Percentiles rank a stretch among this genome's conserved stretches.
These are phyloP conservation scores for Tetragonia tetragonoides DNA, from an alignment of 148 eudicot species.

Conservation along the genomic window DNA sequence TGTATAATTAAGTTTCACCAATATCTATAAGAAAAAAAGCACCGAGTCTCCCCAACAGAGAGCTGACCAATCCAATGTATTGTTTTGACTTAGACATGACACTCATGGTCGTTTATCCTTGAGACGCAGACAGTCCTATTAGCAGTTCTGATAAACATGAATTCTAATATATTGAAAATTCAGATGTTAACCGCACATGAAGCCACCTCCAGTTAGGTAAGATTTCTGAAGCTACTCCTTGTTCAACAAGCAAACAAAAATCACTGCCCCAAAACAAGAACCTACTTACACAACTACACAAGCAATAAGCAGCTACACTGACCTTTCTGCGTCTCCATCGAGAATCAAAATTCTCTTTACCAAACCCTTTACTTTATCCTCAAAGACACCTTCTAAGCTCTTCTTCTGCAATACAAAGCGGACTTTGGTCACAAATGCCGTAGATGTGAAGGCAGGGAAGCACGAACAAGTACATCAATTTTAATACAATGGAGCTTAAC, in stretches of 20 bases:
- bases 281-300: neutral
- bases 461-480: neutral
- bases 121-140: neutral
- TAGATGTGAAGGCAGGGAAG: constrained; percentile 15
- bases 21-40: too few species aligned
- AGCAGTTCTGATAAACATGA: neutral
- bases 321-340: constrained; percentile 75
- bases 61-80: neutral
- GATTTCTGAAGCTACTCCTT: neutral
- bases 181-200: neutral
- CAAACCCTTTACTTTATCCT: constrained; percentile 74
- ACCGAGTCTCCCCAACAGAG: neutral
- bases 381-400: constrained; percentile 52
- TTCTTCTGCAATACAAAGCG: constrained; percentile 57
- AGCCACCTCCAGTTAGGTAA: neutral
- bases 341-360: constrained; percentile 61
- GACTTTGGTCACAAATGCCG: constrained; percentile 23
- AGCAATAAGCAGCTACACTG: constrained; percentile 12
- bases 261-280: neutral
- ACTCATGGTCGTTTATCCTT: neutral
- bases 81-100: neutral
- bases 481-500: neutral
- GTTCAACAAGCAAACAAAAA: neutral
- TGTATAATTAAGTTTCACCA: too few species aligned
- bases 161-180: neutral